These are phyloP conservation scores for Claviceps sp. DNA, from an alignment of 2,329 filamentous ascomycete genomes.

Conservation along the genomic window DNA sequence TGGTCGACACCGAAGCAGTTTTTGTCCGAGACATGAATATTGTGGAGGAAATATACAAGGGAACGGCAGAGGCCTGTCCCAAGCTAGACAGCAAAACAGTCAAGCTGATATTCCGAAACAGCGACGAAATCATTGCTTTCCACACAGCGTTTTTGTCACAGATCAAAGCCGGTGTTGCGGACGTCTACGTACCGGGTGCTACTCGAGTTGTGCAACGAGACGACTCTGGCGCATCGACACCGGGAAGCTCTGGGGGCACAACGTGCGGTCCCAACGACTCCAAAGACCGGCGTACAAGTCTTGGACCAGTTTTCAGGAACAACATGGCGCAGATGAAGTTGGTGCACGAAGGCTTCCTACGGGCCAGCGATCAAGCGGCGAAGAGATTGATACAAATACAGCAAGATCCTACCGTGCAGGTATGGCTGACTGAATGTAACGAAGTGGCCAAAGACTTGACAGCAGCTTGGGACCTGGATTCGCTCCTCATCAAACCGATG, in stretches of 20 bases:
- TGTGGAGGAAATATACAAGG: conserved; percentile 93
- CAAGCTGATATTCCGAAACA: conserved; percentile 85
- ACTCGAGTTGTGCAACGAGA: conserved; percentile 29
- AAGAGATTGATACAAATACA: conserved; percentile 50
- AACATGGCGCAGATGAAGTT: conserved; percentile 48
- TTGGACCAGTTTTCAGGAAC: conserved; percentile 40
- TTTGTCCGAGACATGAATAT: conserved; percentile 96
- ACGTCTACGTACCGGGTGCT: conserved; percentile 58
- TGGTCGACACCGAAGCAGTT: conserved; percentile 82
- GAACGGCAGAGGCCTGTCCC: conserved; percentile 70
- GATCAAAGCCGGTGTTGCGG: conserved; percentile 66
- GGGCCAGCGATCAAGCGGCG: conserved; percentile 48
- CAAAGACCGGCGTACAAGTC: conserved; percentile 37
- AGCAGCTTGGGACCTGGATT: conserved; percentile 86
- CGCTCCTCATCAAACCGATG: conserved; percentile 92
- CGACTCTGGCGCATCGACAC: conserved; percentile 26
- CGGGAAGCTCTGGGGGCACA: conserved; percentile 19
- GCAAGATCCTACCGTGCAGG: conserved; percentile 49
- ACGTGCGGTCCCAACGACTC: conserved; percentile 32
- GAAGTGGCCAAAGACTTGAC: conserved; percentile 87
- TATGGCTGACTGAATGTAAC: conserved; percentile 91
- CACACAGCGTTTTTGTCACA: conserved; percentile 67
- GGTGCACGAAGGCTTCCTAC: conserved; percentile 48
- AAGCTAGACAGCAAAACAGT: conserved; percentile 72
- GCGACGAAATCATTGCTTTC: conserved; percentile 78